Base-by-base conservation (phyloP, 2,329 filamentous ascomycete species). In the Sclerotiophoma versabilis region DNA sequence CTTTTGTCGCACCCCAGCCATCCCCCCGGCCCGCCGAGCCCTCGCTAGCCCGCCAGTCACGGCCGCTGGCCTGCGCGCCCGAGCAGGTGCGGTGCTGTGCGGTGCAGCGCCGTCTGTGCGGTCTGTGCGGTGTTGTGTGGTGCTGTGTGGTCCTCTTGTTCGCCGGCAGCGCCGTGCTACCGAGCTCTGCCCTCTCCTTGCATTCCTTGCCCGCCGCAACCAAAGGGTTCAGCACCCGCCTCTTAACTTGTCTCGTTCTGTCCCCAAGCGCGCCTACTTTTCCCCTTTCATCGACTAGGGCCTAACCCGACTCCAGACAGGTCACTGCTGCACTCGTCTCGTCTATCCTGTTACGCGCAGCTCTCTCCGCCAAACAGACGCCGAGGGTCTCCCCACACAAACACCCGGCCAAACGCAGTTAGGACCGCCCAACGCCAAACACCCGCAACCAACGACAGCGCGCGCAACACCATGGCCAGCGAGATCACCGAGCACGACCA, bases 401-500 rank as follows among this genome's bases (percentile, higher is more conserved):
- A 63, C 56, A 58, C 54, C 48, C 67, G 58, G 52, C 72, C 73
- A 65, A 71, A 75, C 72, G 65, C 70, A 75, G 74, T 75, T 74
- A 75, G 68, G 70, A 60, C 71, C 69, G 64, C 63, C 67, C 51
- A 60, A 64, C 66, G 58, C 68, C 67, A 72, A 75, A 70, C 68
- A 69, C 67, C 59, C 66, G 61, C 64, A 69, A 64, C 65, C 70
- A 68, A 66, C 60, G 59, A 53, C 56, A 49, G n/a, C 50, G 50
- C 59, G 43, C 44, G 26, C 39, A 54, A 61, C 64, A 74, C 62
- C 62, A 79, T 79, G 76, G 75, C 77, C 67, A 75, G 70, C 54
- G 76, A 79, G 64, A 80, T 81, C 73, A 79, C 79, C 70, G 77
- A 81, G 60, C 79, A 81, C 71, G 79, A 82, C 65, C 78, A 79